Percentiles rank a stretch among this genome's conserved stretches.
Conservation (phyloP, 139 green algal genomes). For the Bryopsis sp. region DNA sequence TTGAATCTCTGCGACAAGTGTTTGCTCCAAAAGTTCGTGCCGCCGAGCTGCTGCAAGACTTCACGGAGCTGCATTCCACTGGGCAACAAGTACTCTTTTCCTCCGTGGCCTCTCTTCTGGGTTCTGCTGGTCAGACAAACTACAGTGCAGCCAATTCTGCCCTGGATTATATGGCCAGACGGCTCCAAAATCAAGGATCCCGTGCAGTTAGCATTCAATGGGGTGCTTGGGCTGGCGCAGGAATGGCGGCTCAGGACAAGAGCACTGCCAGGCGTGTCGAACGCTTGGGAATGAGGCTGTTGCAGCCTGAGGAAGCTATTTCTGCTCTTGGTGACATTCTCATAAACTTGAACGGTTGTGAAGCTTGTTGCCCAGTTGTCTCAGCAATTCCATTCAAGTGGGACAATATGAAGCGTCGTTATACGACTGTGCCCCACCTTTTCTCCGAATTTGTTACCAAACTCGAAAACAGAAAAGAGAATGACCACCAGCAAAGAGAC, state of each 20-base stretch:
- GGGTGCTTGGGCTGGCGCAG: conserved; percentile 36
- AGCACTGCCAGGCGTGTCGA: conserved; percentile 40
- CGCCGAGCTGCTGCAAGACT: conserved; percentile 4
- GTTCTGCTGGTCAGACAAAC: conserved; percentile 68
- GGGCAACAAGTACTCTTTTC: conserved; percentile 61
- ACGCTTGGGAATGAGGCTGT: conserved; percentile 40
- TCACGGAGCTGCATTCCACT: conserved; percentile 9
- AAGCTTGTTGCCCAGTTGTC: background rate
- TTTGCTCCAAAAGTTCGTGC: conserved; percentile 39
- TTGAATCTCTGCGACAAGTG: conserved; percentile 22
- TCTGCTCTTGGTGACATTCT: conserved; percentile 29
- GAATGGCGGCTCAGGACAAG: conserved; percentile 44
- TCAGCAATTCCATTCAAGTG: conserved; percentile 19
- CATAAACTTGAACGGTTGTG: background rate
- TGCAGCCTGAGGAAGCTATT: conserved; percentile 35
- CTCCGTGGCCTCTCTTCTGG: conserved; percentile 64
- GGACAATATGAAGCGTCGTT: background rate
- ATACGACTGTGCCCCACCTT: background rate
- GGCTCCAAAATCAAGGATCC: background rate
- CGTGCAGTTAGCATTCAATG: conserved; percentile 33
- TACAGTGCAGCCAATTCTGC: conserved; percentile 68
- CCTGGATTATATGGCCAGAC: conserved; percentile 38
- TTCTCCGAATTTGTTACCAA: conserved; percentile 9
- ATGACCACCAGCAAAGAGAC: background rate
- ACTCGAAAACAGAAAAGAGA: background rate